Conservation (phyloP, 345 rosid genomes). For the Nephelium lappaceum region DNA sequence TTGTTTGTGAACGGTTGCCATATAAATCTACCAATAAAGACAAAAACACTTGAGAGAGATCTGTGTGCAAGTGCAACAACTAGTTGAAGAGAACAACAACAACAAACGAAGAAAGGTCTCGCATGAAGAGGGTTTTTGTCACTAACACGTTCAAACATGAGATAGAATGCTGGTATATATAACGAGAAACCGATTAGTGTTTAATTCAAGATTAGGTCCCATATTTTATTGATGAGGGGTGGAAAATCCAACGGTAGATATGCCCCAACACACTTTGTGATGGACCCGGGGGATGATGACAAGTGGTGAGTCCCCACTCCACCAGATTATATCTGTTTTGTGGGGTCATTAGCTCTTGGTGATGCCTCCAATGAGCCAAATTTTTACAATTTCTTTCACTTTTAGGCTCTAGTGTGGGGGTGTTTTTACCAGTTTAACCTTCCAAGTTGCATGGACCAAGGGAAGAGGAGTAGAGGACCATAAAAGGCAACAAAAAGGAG, state of each 20-base stretch:
- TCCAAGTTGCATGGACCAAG: neutral
- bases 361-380: constrained; percentile 23
- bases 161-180: neutral
- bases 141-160: neutral
- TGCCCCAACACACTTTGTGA: neutral
- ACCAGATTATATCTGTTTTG: constrained; percentile 25
- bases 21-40: neutral
- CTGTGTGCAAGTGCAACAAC: neutral
- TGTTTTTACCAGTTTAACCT: neutral
- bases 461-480: neutral
- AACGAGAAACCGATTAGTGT: neutral
- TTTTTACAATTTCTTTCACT: neutral
- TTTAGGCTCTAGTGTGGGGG: neutral
- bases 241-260: constrained; percentile 32
- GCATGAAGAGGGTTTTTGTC: neutral
- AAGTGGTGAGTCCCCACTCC: constrained; percentile 34
- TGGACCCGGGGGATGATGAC: constrained; percentile 25
- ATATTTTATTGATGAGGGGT: constrained; percentile 2
- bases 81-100: too few species aligned
- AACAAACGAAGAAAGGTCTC: neutral
- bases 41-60: neutral
- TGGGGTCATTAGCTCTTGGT: constrained; percentile 28
- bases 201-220: neutral
- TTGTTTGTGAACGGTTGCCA: constrained; percentile 19
- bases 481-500: neutral